Percentiles rank a stretch among this genome's conserved stretches.
These are phyloP conservation scores for Canavalia gladiata DNA, from an alignment of 306 rosid species.

Conservation along the genomic window DNA sequence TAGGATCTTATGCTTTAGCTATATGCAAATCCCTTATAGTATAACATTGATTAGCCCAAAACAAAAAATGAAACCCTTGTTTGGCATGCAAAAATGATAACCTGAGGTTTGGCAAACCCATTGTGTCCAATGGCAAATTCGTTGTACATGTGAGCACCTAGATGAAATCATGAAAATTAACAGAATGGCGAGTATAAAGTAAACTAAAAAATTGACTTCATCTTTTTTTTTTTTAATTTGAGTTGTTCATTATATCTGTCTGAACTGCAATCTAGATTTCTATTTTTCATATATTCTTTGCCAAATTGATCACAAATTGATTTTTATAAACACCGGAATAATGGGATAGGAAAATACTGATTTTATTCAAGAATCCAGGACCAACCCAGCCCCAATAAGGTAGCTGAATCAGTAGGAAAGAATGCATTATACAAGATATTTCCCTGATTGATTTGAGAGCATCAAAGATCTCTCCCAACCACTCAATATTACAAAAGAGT, in stretches of 20 bases:
- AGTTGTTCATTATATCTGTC: constrained; percentile 13
- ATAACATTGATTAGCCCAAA: constrained; percentile 10
- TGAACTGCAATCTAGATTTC: constrained; percentile 28
- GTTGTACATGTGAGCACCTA: background rate
- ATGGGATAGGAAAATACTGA: too few species aligned
- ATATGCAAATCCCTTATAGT: constrained; percentile 23
- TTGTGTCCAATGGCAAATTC: background rate
- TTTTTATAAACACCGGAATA: background rate
- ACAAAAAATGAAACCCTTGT: background rate
- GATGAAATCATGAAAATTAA: constrained; percentile 2
- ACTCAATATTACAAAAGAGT: too few species aligned
- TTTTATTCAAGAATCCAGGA: background rate
- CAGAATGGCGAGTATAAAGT: constrained; percentile 17
- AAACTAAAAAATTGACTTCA: background rate
- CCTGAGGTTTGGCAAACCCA: constrained; percentile 25
- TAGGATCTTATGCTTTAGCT: constrained; percentile 33
- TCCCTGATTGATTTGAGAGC: too few species aligned
- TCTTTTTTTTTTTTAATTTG: constrained; percentile 25
- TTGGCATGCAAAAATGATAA: background rate
- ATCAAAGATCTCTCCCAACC: too few species aligned
- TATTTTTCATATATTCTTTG: constrained; percentile 23
- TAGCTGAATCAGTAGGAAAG: too few species aligned
- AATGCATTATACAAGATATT: too few species aligned
- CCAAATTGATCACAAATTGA: background rate
- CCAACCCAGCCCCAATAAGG: too few species aligned